phyloP scores from a whole-genome alignment of 257 asterid species.

The Solanum bulbocastanum region DNA sequence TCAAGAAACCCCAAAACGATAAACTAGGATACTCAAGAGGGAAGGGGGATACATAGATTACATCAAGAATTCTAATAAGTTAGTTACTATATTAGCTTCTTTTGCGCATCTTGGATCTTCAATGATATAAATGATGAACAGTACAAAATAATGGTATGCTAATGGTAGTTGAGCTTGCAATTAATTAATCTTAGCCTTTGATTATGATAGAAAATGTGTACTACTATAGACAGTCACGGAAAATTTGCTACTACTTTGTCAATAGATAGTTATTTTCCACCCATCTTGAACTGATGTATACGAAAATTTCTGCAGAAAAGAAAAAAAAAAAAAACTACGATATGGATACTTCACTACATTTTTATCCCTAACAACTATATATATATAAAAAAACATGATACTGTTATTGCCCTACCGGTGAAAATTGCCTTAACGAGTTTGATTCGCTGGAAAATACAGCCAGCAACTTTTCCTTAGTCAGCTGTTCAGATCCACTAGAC shows the following conservation, averaged over 20 bases:
- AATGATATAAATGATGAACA: background rate
- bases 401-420: slow-evolving; percentile 14
- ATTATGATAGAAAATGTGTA: background rate
- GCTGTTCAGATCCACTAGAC: slow-evolving; percentile 46
- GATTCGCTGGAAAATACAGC: slow-evolving; percentile 38
- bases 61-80: background rate
- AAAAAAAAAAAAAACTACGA: background rate
- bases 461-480: slow-evolving; percentile 67
- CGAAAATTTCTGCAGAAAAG: background rate
- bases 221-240: background rate
- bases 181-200: background rate
- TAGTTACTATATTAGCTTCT: background rate
- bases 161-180: background rate
- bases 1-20: background rate
- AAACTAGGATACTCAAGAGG: background rate
- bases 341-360: background rate
- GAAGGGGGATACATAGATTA: background rate
- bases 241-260: background rate
- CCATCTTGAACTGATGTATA: background rate
- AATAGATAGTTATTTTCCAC: background rate
- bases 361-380: background rate
- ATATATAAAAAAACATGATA: background rate
- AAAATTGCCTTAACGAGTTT: slow-evolving; percentile 13
- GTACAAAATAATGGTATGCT: background rate
- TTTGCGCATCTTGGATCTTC: background rate